Base-by-base conservation (phyloP, 2,329 filamentous ascomycete genomes). In the Huntiella savannae region DNA sequence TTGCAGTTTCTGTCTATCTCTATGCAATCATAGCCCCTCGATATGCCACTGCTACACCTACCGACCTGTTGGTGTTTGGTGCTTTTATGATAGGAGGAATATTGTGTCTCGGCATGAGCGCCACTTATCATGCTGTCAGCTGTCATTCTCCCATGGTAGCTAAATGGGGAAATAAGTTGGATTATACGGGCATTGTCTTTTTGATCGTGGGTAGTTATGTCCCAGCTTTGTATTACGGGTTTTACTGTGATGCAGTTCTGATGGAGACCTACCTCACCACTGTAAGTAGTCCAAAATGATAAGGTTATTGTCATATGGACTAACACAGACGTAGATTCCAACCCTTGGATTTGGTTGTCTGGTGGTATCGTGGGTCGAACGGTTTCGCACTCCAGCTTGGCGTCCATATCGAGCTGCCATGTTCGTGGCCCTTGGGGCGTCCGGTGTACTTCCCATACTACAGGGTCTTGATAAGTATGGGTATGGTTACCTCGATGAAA, bases 141-240 rank as follows among this genome's bases (percentile, higher is more conserved):
- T 94, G 95, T 53, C 91, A 98, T 60, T 91, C 82, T 13, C 73
- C 76, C 34, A 62, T 63, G 1, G 83, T 95, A 11, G 77, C 81
- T 2, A 78, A 74, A 51, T 82, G 85, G 67, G 87, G 87, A 8
- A 96, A 96, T 59, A 84, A 93, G 60, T 65, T 96, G 48, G 91
- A 98, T 59, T 96, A 98, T 59, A 75, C 88, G 4, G 91, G 91
- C 5, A 98, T 98, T 54, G 83, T 96, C 28, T 75, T 79, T 42
- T 65, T 98, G 53, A 96, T 96, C 49, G 82, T 88, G 53, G 91
- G 91, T 5, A 88, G 81, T 58, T 94, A 88, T 57, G 75, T 96
- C 40, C 87, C 91, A 2, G 81, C 82, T 43, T 62, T 98, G 49
- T 91, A 84, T 60, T 94, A 92, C 60, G 86, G 80, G 3, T 85